Base-by-base conservation (phyloP, 495 filamentous ascomycete species). In the Penicillium coffeae region DNA sequence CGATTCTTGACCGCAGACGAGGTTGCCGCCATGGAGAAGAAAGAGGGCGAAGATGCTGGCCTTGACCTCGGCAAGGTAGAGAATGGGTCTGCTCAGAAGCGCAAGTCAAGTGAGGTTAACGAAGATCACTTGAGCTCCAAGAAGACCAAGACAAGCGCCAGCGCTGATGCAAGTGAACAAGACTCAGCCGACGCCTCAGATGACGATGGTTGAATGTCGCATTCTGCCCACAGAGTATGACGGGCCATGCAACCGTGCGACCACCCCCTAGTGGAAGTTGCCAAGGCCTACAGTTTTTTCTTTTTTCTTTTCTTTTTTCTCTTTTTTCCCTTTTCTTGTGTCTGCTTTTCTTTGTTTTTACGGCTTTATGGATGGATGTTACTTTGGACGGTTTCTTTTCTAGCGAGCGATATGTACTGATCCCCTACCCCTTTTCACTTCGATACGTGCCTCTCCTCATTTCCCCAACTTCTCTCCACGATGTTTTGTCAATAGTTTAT, bases 1-100 rank as follows among this genome's bases (percentile, higher is more conserved):
- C 81, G 93, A 25, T 99, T 99, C 77, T 68, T 99, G 69, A 99
- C 93, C 0, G 92, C 93, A n/a, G 93, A 99, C 35, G 93, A 98
- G 63, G 93, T 97, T 15, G 87, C 87, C 6, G 85, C 87, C 33
- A 93, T 97, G 72, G 93, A 97, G 58, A 81, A 75, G 49, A 67
- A 68, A 36, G 47, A 45, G 12, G 55, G 52, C 4, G 58, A 58
- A 2, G 64, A 66, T 21, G 22, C 25, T 51, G 6, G 36, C 32
- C 13, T 27, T 27, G 66, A 64, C n/a, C 58, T 64, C 38, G 68
- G 70, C 47, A 70, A 66, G 52, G 48, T 30, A 5, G 67, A 69
- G 37, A 70, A 65, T 25, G 57, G 59, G 36, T 56, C 50, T 10
- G 66, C 58, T n/a, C 67, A 75, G 44, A 80, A 80, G 55, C 69